phyloP scores from a whole-genome alignment of 495 filamentous ascomycete species.

The Barbatosphaeria neglecta region DNA sequence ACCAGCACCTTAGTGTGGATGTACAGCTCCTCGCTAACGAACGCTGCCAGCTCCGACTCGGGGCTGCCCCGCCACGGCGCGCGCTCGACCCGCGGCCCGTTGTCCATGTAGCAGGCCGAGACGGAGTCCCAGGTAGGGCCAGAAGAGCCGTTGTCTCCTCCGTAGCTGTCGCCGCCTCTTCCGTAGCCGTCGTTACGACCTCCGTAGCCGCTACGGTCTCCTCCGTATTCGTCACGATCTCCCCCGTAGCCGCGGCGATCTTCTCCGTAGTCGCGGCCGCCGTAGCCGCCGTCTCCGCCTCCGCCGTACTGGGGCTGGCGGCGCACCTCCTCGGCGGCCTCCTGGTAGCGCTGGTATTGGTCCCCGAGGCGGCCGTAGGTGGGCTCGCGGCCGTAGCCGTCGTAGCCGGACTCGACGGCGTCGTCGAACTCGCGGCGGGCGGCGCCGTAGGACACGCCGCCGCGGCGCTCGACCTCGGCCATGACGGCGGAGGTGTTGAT shows the following conservation, averaged over 20 bases:
- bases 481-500: constrained; percentile 64
- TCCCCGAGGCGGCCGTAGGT: constrained; percentile 24
- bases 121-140: constrained; percentile 58
- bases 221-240: too few relatives aligned
- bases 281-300: not conserved
- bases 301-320: constrained; percentile 11
- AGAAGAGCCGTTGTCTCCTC: not conserved
- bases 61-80: constrained; percentile 71
- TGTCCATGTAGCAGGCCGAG: constrained; percentile 74
- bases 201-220: too few relatives aligned
- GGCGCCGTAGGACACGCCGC: constrained; percentile 63
- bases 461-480: constrained; percentile 48
- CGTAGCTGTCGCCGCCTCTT: too few relatives aligned
- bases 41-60: constrained; percentile 71
- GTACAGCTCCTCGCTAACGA: constrained; percentile 88
- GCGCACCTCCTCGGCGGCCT: constrained; percentile 43
- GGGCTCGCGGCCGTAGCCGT: constrained; percentile 10
- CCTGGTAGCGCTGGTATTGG: constrained; percentile 52
- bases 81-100: constrained; percentile 59
- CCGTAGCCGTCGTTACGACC: too few relatives aligned
- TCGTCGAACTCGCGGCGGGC: constrained; percentile 59
- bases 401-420: constrained; percentile 17
- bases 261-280: too few relatives aligned
- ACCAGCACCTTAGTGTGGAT: constrained; percentile 91
- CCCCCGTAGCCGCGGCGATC: too few relatives aligned